Base-by-base conservation (phyloP, 2,329 filamentous ascomycete species). In the Aureobasidium sp. region DNA sequence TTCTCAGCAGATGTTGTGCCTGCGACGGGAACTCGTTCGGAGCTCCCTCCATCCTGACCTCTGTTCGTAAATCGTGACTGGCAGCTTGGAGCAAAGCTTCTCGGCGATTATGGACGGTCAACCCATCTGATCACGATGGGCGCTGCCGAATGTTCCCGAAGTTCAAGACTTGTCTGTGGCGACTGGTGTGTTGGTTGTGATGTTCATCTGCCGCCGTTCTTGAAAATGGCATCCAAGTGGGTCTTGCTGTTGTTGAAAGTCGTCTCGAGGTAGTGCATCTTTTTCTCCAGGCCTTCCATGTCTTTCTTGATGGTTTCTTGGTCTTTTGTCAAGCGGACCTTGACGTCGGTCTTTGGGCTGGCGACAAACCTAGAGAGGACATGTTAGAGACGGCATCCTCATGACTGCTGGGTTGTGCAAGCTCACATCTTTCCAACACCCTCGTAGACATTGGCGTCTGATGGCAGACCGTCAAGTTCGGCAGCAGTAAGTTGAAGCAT, bases 351-450 rank as follows among this genome's bases (percentile, higher is more conserved):
- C 50, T 87, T 87, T 13, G 90, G 88, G 61, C 90, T 85, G 58
- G 86, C 85, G 50, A 96, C 87, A 73, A 99, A 99, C 93, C 93
- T 97, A 68, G 21, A 5, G 21, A 14, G 9, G 37, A n/a, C 16
- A 25, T 30, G 37, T 64, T 45, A 65, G 44, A 11, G 16, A 34
- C 10, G 2, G 11, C 16, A 13, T 29, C 5, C 9, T 44, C 11
- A 11, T 9, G 27, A 6, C 30, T 6, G 27, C 16, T 47, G 42
- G 57, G 61, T 39, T 59, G 57, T n/a, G 32, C 16, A 7, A 10
- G 39, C 86, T 70, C 76, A 97, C 94, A 99, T 97, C 78, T 97
- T 99, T 57, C 94, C 94, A 11, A 97, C 88, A 6, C 93, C 93
- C 76, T 97, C 93, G 70, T 97, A 99, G 32, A 96, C 85, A 36